These are phyloP conservation scores for Talaromyces sp. DNA, from an alignment of 2,329 filamentous ascomycete genomes.

Conservation along the genomic window DNA sequence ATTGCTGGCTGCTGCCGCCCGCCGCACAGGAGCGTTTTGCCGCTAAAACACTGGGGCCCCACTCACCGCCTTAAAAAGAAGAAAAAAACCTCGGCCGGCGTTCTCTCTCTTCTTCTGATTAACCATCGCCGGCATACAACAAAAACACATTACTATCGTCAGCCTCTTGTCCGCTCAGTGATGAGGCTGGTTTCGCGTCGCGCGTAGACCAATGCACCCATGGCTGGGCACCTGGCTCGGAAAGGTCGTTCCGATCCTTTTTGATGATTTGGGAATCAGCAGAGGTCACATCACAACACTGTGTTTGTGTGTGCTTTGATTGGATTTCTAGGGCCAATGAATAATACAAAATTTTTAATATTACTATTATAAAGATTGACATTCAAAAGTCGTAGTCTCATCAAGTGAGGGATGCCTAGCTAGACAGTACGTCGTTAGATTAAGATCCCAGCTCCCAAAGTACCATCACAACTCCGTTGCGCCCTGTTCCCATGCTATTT, in stretches of 20 bases:
- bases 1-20: constrained; percentile 26
- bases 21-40: constrained; percentile 22
- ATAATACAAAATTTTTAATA: neutral
- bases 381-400: neutral
- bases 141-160: constrained; percentile 52
- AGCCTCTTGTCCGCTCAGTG: constrained; percentile 45
- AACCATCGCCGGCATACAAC: constrained; percentile 46
- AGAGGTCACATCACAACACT: constrained; percentile 50
- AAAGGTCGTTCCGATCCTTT: constrained; percentile 57
- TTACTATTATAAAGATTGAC: neutral
- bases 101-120: constrained; percentile 33
- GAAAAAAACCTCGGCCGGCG: constrained; percentile 22
- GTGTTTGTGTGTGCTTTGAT: neutral
- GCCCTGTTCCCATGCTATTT: constrained; percentile 1
- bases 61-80: constrained; percentile 22
- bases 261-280: constrained; percentile 67
- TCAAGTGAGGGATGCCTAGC: neutral
- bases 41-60: constrained; percentile 10
- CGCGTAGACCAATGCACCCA: constrained; percentile 59
- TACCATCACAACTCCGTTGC: neutral
- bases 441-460: neutral
- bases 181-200: constrained; percentile 62
- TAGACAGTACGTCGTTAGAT: neutral
- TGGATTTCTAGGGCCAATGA: neutral
- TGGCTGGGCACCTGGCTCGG: constrained; percentile 68